Evolutionary conservation across 169 alveolate genomes (phyloP).

Genomic region (Plasmodium reichenowi): DNA sequence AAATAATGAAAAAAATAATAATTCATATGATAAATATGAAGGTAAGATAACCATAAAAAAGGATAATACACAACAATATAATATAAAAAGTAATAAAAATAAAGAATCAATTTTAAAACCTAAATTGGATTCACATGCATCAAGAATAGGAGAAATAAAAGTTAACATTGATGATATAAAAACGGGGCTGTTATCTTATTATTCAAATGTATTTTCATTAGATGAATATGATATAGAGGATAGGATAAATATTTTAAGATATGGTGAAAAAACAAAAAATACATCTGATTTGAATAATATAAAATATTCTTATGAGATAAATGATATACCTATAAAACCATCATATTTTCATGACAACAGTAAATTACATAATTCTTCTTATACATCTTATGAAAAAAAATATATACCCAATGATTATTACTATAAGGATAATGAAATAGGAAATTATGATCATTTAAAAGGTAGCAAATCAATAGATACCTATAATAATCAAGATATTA

Average conservation of each 20-base stretch:
- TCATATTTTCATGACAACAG: constrained; percentile 17
- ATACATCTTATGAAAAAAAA: neutral
- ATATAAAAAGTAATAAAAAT: constrained; percentile 2
- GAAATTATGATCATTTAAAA: neutral
- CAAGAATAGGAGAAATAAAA: constrained; percentile 71
- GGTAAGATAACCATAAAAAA: constrained; percentile 3
- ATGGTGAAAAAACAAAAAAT: constrained; percentile 42
- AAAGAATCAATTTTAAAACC: neutral
- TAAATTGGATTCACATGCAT: constrained; percentile 3
- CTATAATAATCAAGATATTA: neutral
- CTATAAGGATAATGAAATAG: neutral
- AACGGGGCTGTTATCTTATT: constrained; percentile 40
- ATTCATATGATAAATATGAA: neutral
- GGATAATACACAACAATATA: neutral
- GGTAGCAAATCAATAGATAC: neutral
- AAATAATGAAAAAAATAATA: neutral
- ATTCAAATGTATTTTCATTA: constrained; percentile 46
- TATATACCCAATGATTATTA: constrained; percentile 33
- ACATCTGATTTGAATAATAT: constrained; percentile 14
- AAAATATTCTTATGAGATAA: constrained; percentile 21
- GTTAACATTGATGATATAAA: constrained; percentile 70
- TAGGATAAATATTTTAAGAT: constrained; percentile 40
- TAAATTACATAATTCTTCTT: constrained; percentile 16
- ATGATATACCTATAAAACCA: neutral
- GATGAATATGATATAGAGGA: constrained; percentile 72